Evolutionary conservation across 306 rosid species (phyloP).

Genomic region (Geum urbanum): DNA sequence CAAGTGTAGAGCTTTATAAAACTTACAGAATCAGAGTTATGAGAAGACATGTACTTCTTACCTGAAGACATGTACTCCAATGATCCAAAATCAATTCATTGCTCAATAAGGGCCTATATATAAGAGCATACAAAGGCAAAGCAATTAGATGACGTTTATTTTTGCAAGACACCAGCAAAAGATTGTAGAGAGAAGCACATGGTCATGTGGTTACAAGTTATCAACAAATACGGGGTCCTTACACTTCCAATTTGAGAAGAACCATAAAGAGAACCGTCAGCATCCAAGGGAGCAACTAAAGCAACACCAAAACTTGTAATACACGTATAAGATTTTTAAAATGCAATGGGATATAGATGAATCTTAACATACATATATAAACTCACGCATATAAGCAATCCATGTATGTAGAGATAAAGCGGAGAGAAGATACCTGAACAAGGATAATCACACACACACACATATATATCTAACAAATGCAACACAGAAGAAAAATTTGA

Average conservation of each 20-base stretch:
- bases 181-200: background rate
- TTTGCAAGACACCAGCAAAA: background rate
- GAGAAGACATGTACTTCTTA: background rate
- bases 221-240: background rate
- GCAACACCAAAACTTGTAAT: constrained; percentile 9
- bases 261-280: constrained; percentile 47
- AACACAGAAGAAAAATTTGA: no score
- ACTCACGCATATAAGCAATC: no score
- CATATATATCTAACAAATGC: no score
- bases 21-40: background rate
- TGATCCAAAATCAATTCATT: constrained; percentile 79
- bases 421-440: no score
- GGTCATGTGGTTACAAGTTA: no score
- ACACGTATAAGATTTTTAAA: background rate
- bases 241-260: constrained; percentile 59
- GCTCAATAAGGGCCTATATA: constrained; percentile 64
- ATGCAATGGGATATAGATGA: background rate
- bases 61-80: constrained; percentile 55
- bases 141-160: background rate
- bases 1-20: background rate
- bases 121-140: background rate
- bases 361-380: constrained; percentile 63
- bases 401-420: no score
- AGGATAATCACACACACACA: no score
- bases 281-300: constrained; percentile 62